Conservation (phyloP, 305 asterid genomes). For the Fraxinus floribunda region DNA sequence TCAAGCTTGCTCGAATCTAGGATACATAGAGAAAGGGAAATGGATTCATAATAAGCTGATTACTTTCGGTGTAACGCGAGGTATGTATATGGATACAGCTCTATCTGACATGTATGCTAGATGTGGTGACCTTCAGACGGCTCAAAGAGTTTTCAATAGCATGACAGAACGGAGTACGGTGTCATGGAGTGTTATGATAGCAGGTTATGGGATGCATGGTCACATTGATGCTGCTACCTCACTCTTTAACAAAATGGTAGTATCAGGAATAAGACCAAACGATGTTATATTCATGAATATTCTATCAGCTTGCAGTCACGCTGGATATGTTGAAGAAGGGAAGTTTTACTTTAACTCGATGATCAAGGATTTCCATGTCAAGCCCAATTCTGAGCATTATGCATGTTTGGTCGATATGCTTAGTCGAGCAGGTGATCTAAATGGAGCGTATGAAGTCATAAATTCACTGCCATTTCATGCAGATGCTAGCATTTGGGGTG, state of each 20-base stretch:
- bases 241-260: slow-evolving; percentile 55
- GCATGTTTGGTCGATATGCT: slow-evolving; percentile 76
- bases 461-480: slow-evolving; percentile 55
- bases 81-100: slow-evolving; percentile 63
- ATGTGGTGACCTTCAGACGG: slow-evolving; percentile 70
- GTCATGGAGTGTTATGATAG: slow-evolving; percentile 79
- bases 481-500: slow-evolving; percentile 69
- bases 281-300: slow-evolving; percentile 66
- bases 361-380: slow-evolving; percentile 46
- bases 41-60: slow-evolving; percentile 77
- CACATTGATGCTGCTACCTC: slow-evolving; percentile 47
- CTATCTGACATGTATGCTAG: slow-evolving; percentile 73
- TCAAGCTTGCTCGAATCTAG: slow-evolving; percentile 77
- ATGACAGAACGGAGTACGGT: slow-evolving; percentile 53
- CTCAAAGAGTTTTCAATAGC: slow-evolving; percentile 54
- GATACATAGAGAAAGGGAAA: slow-evolving; percentile 62
- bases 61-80: slow-evolving; percentile 47
- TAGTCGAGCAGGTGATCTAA: slow-evolving; percentile 77
- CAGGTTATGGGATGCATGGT: slow-evolving; percentile 78
- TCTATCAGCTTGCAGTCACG: slow-evolving; percentile 76
- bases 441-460: slow-evolving; percentile 59
- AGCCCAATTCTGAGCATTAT: slow-evolving; percentile 64
- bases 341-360: slow-evolving; percentile 58
- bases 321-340: slow-evolving; percentile 67
- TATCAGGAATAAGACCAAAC: slow-evolving; percentile 61